These are phyloP conservation scores for Penicillium subrubescens DNA, from an alignment of 495 filamentous ascomycete genomes.

Conservation along the genomic window DNA sequence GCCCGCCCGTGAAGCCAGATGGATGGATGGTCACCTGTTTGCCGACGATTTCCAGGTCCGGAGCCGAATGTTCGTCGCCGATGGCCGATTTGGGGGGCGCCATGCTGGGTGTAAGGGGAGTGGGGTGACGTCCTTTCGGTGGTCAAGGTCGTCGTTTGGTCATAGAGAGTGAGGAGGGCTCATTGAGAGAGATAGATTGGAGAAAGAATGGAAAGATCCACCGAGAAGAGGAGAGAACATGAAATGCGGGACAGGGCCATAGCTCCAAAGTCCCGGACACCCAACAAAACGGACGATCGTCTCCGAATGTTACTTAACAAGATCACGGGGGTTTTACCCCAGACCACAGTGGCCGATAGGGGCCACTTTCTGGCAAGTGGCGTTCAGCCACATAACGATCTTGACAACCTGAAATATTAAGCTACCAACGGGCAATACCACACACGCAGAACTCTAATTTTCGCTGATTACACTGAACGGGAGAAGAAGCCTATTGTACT, in stretches of 20 bases:
- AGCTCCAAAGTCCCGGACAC: conserved; percentile 25
- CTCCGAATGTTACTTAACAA: conserved; percentile 24
- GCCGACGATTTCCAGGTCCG: conserved; percentile 81
- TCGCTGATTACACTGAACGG: too few species aligned
- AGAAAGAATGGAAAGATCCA: not conserved
- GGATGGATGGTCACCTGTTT: conserved; percentile 79
- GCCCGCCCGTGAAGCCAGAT: conserved; percentile 61
- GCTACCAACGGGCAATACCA: too few species aligned
- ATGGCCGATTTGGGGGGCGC: conserved; percentile 38
- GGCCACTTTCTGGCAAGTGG: too few species aligned
- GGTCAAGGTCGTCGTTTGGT: conserved; percentile 5
- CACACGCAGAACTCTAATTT: too few species aligned
- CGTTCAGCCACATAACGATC: too few species aligned
- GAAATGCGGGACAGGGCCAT: conserved; percentile 22
- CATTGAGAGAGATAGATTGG: conserved; percentile 8
- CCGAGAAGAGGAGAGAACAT: not conserved
- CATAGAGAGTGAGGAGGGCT: not conserved
- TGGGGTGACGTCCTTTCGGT: conserved; percentile 6
- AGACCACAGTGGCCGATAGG: not conserved
- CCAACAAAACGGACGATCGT: conserved; percentile 30
- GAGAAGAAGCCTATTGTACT: too few species aligned
- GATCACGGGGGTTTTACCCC: conserved; percentile 20
- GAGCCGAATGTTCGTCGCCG: conserved; percentile 55
- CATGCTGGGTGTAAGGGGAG: conserved; percentile 30
- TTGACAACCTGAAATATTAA: too few species aligned